Evolutionary conservation across 805 yeast species (phyloP), one percentile per base, ranked within the genome.

Genomic region (Ogataea glucozyma): DNA sequence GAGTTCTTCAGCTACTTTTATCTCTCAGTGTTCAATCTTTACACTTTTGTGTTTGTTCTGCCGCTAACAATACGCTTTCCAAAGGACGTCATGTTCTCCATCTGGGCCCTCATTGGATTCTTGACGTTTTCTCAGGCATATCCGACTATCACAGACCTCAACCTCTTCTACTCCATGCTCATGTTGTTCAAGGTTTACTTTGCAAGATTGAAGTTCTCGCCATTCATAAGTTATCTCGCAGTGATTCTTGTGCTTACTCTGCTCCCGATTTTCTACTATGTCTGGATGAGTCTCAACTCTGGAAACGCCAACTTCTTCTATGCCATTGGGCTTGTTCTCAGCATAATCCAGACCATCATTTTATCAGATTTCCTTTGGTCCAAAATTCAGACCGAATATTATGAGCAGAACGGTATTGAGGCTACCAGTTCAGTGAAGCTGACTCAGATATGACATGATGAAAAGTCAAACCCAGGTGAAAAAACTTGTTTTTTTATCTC

Each of bases 221-320:
- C 62, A 10, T 39, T 64, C 14, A 49, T 65, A 11, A 54, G 58
- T 31, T 53, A 55, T 18, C 32, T 60, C 16, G 50, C 60, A 1
- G 48, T 63, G 23, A 41, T 49, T 24, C 58, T 65, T 7, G 55
- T 65, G 1, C 42, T 85, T 17, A 70, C 86, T 2, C 71, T 93
- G 36, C 79, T 93, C 4, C 97, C 98, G 2, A 81, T 88, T 8
- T 93, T 91, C 61, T 89, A 89, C 67, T 88, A 88, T 62, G 76
- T 93, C 46, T 93, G 99, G 99, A 87, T 91, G 52, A 85, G 83
- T 45, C 72, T 88, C 44, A 97, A 97, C 11, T 88, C 93, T 23
- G 99, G 99, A 20, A 93, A 93, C 66, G 83, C 97, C 40, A 93
- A 93, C 65, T 93, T 93, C 70, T 93, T 89, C 69, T 93, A 91